Percentiles rank a stretch among this genome's conserved stretches.
These are phyloP conservation scores for Podaxis sp. DNA, from an alignment of 768 basidiomycete species.

Conservation along the genomic window DNA sequence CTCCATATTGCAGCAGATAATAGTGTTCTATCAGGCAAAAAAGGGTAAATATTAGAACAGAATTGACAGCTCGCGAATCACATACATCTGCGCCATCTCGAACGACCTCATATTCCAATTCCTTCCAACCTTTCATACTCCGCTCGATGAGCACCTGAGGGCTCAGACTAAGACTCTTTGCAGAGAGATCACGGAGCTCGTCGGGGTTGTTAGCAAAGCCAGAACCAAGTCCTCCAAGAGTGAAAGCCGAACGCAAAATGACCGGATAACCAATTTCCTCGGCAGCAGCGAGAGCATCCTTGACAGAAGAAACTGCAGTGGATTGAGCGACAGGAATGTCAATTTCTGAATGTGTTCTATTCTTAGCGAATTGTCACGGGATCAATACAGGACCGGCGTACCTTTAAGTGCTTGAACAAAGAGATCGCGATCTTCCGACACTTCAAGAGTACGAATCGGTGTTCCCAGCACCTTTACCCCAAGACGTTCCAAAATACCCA, in stretches of 20 bases:
- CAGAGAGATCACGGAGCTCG: slow-evolving; percentile 91
- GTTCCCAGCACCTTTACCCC: slow-evolving; percentile 94
- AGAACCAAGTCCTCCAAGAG: slow-evolving; percentile 96
- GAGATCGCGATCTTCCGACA: slow-evolving; percentile 95
- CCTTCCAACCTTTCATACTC: slow-evolving; percentile 99
- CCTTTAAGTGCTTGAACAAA: slow-evolving; percentile 97
- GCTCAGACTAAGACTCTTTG: slow-evolving; percentile 83
- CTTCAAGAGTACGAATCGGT: slow-evolving; percentile 89
- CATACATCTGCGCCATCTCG: slow-evolving; percentile 94
- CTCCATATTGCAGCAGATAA: slow-evolving; percentile 99
- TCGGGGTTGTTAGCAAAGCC: slow-evolving; percentile 95
- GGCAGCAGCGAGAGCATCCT: slow-evolving; percentile 88
- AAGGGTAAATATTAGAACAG: slow-evolving; percentile 11
- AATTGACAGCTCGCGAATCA: slow-evolving; percentile 17
- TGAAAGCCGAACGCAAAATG: slow-evolving; percentile 94
- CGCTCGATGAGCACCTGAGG: slow-evolving; percentile 98
- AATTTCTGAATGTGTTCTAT: slow-evolving; percentile 64
- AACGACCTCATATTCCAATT: slow-evolving; percentile 98
- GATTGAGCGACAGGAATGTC: slow-evolving; percentile 95
- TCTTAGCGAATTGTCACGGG: slow-evolving; percentile 5
- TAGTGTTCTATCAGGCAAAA: slow-evolving; percentile 69
- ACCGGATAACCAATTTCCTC: slow-evolving; percentile 94
- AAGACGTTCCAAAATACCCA: slow-evolving; percentile 91
- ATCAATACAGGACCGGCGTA: slow-evolving; percentile 27
- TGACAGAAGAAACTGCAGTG: slow-evolving; percentile 93